Conservation (phyloP, 441 rosid genomes). For the Rhodomyrtus psidioides region DNA sequence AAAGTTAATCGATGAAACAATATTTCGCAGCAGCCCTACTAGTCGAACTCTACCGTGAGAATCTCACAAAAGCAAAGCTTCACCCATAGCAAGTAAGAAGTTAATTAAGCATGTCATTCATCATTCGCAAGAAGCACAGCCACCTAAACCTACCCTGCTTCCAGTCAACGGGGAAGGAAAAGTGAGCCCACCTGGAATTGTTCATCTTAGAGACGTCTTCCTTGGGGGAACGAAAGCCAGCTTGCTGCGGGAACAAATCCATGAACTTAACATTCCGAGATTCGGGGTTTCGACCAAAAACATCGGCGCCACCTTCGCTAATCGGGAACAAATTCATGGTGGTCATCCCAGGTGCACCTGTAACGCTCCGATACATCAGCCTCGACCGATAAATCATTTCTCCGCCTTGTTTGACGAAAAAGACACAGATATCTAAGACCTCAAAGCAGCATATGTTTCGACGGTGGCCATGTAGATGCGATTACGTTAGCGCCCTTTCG, state of each 20-base stretch:
- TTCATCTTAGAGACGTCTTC: constrained; percentile 20
- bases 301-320: constrained; percentile 8
- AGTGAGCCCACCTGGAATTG: constrained; percentile 28
- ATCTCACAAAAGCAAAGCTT: background rate
- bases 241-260: constrained; percentile 45
- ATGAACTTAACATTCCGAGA: constrained; percentile 26
- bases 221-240: constrained; percentile 26
- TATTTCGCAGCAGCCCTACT: background rate
- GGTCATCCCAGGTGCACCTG: constrained; percentile 30
- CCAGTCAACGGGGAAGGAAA: background rate
- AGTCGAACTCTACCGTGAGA: background rate
- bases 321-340: constrained; percentile 63
- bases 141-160: background rate
- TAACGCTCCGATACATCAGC: constrained; percentile 7
- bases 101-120: background rate
- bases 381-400: background rate
- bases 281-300: constrained; percentile 5
- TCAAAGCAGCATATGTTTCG: background rate
- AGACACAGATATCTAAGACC: background rate
- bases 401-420: background rate
- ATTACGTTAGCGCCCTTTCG: background rate
- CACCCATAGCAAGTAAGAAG: background rate
- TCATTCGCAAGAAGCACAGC: background rate
- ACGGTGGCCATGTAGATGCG: background rate
- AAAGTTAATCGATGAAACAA: background rate